A percentile compares a stretch with the other conserved stretches of the same genome.
These are phyloP conservation scores for Ampelocalamus luodianensis DNA, from an alignment of 176 grass and related monocot species.

Conservation along the genomic window DNA sequence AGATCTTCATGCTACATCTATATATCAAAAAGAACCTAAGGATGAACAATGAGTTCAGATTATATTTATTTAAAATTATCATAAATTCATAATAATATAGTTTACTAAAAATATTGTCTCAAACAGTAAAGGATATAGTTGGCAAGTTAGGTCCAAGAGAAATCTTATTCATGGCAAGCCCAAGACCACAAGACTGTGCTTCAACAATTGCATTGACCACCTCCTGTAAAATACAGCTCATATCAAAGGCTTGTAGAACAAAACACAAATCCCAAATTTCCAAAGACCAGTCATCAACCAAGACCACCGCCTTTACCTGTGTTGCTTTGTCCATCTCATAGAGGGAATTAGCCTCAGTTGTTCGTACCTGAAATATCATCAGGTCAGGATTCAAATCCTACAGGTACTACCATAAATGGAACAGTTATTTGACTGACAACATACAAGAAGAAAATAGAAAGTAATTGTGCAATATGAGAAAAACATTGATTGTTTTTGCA, in stretches of 20 bases:
- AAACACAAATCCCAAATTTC: background rate
- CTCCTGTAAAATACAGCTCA: slow-evolving; percentile 56
- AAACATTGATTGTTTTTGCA: background rate
- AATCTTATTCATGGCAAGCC: slow-evolving; percentile 69
- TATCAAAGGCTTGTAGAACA: background rate
- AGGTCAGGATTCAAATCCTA: slow-evolving; percentile 29
- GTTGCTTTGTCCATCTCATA: slow-evolving; percentile 96
- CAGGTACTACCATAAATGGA: background rate
- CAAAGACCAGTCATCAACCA: background rate
- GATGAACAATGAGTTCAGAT: background rate
- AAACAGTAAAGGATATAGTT: slow-evolving; percentile 77
- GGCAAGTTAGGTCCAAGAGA: slow-evolving; percentile 71
- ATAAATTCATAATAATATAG: background rate
- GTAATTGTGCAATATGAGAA: background rate
- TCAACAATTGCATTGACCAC: slow-evolving; percentile 85
- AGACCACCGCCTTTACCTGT: slow-evolving; percentile 54
- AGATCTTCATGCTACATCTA: background rate
- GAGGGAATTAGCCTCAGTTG: slow-evolving; percentile 75
- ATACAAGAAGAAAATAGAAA: background rate
- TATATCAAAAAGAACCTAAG: background rate
- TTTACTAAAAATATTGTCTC: slow-evolving; percentile 20
- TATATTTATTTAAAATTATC: slow-evolving; percentile 26
- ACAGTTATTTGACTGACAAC: background rate
- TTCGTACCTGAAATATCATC: slow-evolving; percentile 59
- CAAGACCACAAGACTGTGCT: slow-evolving; percentile 69